Conservation (phyloP, 768 basidiomycete species). For the Xerocomellus dryophilus region DNA sequence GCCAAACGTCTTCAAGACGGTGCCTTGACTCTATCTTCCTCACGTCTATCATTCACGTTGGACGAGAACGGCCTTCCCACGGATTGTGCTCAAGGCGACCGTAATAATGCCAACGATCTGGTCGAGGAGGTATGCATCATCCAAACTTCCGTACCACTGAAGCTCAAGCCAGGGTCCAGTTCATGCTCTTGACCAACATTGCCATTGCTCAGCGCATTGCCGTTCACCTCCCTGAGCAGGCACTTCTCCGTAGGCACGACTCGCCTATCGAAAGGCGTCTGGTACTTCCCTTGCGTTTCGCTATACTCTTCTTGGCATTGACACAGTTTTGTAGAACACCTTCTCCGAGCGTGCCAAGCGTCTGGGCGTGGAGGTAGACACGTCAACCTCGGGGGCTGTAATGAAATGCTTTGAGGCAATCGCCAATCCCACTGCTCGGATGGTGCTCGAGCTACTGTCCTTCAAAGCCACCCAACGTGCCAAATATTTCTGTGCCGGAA, state of each 20-base stretch:
- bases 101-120: constrained; percentile 70
- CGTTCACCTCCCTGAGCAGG: constrained; percentile 92
- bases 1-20: constrained; percentile 76
- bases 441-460: constrained; percentile 78
- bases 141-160: background rate
- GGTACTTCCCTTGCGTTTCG: constrained; percentile 35
- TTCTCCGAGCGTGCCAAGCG: constrained; percentile 81
- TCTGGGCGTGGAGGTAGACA: constrained; percentile 81
- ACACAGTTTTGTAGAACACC: constrained; percentile 47
- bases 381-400: constrained; percentile 70
- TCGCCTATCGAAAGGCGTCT: constrained; percentile 88
- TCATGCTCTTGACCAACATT: constrained; percentile 91
- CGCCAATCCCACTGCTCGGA: constrained; percentile 66
- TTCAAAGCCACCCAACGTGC: constrained; percentile 93
- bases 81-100: constrained; percentile 69
- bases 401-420: constrained; percentile 84
- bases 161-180: constrained; percentile 43
- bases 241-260: constrained; percentile 94
- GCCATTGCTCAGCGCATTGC: constrained; percentile 92
- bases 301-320: background rate
- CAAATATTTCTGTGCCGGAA: constrained; percentile 98
- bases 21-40: constrained; percentile 66
- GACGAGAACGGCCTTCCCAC: constrained; percentile 76
- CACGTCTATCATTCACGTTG: constrained; percentile 71
- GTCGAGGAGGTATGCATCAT: constrained; percentile 75